Evolutionary conservation across 495 filamentous ascomycete genomes (phyloP).

Genomic region (Penicillium soppii): DNA sequence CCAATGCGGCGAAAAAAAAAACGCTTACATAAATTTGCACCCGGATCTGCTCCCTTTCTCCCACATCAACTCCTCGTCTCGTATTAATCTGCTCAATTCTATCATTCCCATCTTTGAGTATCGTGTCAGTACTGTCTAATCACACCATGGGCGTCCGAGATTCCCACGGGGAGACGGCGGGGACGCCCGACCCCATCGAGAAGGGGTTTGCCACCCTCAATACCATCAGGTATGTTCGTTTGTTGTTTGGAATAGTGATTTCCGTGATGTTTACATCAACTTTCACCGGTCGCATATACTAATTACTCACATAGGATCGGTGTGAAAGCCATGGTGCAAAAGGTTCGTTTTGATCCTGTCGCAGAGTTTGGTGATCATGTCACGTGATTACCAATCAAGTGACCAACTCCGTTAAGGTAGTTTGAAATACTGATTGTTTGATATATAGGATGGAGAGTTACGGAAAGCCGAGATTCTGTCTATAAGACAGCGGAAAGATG

Average conservation of each 20-base stretch:
- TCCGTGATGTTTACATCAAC: not conserved
- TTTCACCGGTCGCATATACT: constrained; percentile 51
- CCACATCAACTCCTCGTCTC: constrained; percentile 1
- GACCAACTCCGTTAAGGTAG: no score
- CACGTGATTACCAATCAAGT: constrained; percentile 34
- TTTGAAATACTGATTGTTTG: constrained; percentile 18
- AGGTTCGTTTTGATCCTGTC: constrained; percentile 43
- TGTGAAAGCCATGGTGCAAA: constrained; percentile 70
- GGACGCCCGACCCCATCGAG: constrained; percentile 63
- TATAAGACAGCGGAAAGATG: constrained; percentile 79
- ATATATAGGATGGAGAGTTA: constrained; percentile 70
- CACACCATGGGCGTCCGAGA: constrained; percentile 50
- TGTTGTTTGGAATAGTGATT: constrained; percentile 1
- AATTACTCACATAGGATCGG: constrained; percentile 57
- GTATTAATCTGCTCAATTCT: constrained; percentile 19
- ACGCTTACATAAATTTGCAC: not conserved
- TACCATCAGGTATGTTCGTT: constrained; percentile 62
- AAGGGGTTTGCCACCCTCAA: constrained; percentile 78
- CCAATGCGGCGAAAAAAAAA: no score
- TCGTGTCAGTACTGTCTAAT: not conserved
- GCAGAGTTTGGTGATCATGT: constrained; percentile 21
- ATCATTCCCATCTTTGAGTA: constrained; percentile 26
- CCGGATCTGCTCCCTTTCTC: constrained; percentile 7
- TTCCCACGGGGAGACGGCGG: constrained; percentile 47
- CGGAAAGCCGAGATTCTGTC: constrained; percentile 92